Conservation (phyloP, 2,329 filamentous ascomycete species). For the Phyllosticta capitalensis region DNA sequence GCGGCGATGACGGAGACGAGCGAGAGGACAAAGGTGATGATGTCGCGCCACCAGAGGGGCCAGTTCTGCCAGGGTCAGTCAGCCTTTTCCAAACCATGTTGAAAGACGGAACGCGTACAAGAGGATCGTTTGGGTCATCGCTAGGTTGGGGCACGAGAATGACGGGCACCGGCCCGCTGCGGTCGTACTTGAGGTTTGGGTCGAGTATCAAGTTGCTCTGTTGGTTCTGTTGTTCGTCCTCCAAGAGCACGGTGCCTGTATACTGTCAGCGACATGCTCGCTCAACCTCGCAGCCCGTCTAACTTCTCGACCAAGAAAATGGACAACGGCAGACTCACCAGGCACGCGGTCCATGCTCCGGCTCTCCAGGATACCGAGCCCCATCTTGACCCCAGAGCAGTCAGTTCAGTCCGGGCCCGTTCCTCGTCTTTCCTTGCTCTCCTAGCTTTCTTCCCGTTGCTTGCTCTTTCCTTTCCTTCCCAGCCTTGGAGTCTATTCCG, state of each 20-base stretch:
- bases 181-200: constrained; percentile 60
- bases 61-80: constrained; percentile 50
- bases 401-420: neutral
- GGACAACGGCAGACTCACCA: too few relatives aligned
- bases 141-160: constrained; percentile 86
- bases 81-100: neutral
- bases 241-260: constrained; percentile 32
- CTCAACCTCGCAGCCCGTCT: neutral
- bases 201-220: constrained; percentile 19
- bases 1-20: constrained; percentile 74
- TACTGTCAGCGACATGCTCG: neutral
- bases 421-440: too few relatives aligned
- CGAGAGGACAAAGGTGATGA: constrained; percentile 70
- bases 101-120: constrained; percentile 39
- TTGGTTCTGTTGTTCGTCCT: constrained; percentile 19
- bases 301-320: too few relatives aligned
- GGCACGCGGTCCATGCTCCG: constrained; percentile 59
- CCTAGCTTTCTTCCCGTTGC: too few relatives aligned
- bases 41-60: constrained; percentile 77
- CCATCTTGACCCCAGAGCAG: constrained; percentile 41
- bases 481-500: too few relatives aligned
- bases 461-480: too few relatives aligned
- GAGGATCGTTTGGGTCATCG: constrained; percentile 81
- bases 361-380: constrained; percentile 65
- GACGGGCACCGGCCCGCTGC: constrained; percentile 49